A percentile compares a stretch with the other conserved stretches of the same genome.
Conservation (phyloP, 2,329 filamentous ascomycete genomes). For the Penicillium sp. region DNA sequence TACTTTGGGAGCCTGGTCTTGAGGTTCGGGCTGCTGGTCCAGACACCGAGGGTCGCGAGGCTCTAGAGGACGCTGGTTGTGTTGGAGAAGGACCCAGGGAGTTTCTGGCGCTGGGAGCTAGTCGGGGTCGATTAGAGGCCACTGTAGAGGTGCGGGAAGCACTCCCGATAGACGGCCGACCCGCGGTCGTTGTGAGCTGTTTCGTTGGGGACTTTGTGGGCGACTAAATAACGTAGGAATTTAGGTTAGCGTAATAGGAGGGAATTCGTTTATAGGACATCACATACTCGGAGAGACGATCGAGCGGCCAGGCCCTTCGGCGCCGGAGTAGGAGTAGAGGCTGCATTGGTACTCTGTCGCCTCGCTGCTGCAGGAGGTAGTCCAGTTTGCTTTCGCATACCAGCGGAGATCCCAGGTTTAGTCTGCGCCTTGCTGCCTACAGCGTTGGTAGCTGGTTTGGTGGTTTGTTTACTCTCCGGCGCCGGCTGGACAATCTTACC, state of each 20-base stretch:
- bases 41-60: conserved; percentile 41
- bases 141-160: conserved; percentile 53
- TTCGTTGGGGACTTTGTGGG: conserved; percentile 80
- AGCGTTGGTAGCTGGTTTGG: conserved; percentile 31
- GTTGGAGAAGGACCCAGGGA: conserved; percentile 66
- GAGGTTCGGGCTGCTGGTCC: conserved; percentile 34
- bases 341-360: conserved; percentile 65
- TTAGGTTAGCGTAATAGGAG: conserved; percentile 19
- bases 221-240: conserved; percentile 51
- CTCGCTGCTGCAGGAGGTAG: conserved; percentile 57
- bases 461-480: conserved; percentile 40
- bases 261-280: not conserved
- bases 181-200: conserved; percentile 61
- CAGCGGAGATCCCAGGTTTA: conserved; percentile 18
- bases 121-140: conserved; percentile 51
- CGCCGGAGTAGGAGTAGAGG: conserved; percentile 69
- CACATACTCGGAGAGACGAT: conserved; percentile 39
- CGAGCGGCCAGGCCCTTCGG: conserved; percentile 49
- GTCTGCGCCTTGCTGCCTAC: conserved; percentile 23
- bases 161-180: conserved; percentile 40
- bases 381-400: conserved; percentile 44
- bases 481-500: conserved; percentile 48
- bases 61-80: conserved; percentile 30
- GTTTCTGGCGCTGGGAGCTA: conserved; percentile 55
- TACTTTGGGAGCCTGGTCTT: conserved; percentile 30